Percentiles rank a stretch among this genome's conserved stretches.
Evolutionary conservation across 2,329 filamentous ascomycete species (phyloP).

Genomic region (Metarhizium guizhouense): DNA sequence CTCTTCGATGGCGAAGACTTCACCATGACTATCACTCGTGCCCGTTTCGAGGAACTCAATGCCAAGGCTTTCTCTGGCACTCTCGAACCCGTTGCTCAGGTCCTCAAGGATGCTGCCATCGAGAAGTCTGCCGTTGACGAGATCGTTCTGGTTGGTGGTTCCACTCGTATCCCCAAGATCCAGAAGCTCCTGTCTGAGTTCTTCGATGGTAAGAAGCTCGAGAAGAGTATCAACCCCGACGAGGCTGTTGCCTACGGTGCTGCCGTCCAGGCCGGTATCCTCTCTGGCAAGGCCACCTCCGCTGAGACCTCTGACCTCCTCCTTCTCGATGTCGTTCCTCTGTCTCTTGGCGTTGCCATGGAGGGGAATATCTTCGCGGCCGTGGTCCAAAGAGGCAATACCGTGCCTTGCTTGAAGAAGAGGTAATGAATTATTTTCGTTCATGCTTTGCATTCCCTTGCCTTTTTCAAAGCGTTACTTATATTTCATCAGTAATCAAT

Average conservation of each 20-base stretch:
- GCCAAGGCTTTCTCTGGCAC: conserved; percentile 90
- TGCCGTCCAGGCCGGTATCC: conserved; percentile 96
- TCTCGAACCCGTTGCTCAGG: conserved; percentile 90
- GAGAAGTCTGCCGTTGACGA: conserved; percentile 92
- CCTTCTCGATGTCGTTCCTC: conserved; percentile 89
- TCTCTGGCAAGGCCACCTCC: conserved; percentile 94
- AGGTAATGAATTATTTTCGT: conserved; percentile 19
- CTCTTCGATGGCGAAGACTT: conserved; percentile 98
- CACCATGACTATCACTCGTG: conserved; percentile 94
- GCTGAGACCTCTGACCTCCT: conserved; percentile 92
- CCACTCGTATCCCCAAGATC: conserved; percentile 96
- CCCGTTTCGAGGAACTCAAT: conserved; percentile 98
- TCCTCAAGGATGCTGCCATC: conserved; percentile 83
- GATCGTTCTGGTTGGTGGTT: conserved; percentile 97
- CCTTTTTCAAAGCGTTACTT: neutral
- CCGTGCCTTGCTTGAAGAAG: conserved; percentile 67
- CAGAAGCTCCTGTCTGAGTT: conserved; percentile 99
- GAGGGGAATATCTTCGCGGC: conserved; percentile 85
- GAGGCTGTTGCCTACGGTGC: conserved; percentile 99
- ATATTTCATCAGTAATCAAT: neutral
- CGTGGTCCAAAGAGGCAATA: conserved; percentile 1
- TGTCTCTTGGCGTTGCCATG: conserved; percentile 98
- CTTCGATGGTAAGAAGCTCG: conserved; percentile 99
- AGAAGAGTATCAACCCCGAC: conserved; percentile 99
- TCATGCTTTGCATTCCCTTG: no score